Base-by-base conservation (phyloP, 345 rosid genomes). In the Gossypium anomalum region DNA sequence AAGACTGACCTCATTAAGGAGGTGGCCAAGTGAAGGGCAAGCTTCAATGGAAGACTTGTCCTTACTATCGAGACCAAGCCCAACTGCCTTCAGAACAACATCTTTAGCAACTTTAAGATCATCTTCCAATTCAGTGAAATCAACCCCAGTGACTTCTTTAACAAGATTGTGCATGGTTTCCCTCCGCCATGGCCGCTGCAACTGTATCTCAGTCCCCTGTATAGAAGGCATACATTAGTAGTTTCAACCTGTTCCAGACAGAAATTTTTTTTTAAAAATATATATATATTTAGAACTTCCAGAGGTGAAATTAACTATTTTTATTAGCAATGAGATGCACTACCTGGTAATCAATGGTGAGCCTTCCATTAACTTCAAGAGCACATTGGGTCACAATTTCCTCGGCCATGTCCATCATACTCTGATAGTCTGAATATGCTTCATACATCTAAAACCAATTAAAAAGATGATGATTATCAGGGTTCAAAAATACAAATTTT, bases 121-220 rank as follows among this genome's bases (percentile, higher is more conserved):
- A 77, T 77, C 85, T 43, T 82, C 78, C 20, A 87, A 70, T 80
- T 85, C 87, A 56, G 27, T 83, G 78, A 92, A 91, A 87, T 89
- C 84, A 64, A 95, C 83, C 48, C 93, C 92, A 34, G 94, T 83
- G 64, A 79, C 79, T 83, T 92, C 97, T 82, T 89, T 84, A 62
- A 92, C 97, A 72, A 94, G 98, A 82, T 91, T 92, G 82, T 92
- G 93, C 98, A 94, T 94, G 64, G 92, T 94, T 90, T 91, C 97
- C 76, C 95, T 87, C 85, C 92, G 87, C 99, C 98, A 94, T 41
- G 98, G 98, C 72, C 88, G 83, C 80, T 91, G 92, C 27, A 92
- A 86, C 78, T 83, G 83, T 80, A 94, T 92, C 80, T 89, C 92
- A 15, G 79, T 51, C 62, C 97, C 98, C 99, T 94, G 84, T 73